phyloP scores from a whole-genome alignment of 176 grass and related monocot genomes.

The Ampelocalamus luodianensis region DNA sequence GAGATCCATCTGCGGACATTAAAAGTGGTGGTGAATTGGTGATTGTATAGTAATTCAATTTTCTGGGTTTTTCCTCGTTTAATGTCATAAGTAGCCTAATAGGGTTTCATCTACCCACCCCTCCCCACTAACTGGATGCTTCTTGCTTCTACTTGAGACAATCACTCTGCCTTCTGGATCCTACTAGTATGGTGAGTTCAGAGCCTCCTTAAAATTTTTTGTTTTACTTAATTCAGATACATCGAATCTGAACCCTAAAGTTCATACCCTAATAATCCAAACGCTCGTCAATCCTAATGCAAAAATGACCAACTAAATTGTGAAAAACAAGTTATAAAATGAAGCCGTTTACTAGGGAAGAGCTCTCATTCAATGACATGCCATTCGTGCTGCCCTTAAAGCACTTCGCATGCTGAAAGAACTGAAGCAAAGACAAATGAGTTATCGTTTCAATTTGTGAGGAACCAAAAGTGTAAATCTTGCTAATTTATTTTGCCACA shows the following conservation, averaged over 20 bases:
- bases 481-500: not conserved
- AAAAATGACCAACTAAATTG: constrained; percentile 15
- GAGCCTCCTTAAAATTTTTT: not conserved
- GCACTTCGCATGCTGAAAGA: not conserved
- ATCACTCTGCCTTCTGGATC: not conserved
- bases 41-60: not conserved
- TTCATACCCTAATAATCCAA: not conserved
- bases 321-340: not conserved
- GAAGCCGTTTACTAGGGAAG: not conserved
- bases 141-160: not conserved
- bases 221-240: not conserved
- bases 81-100: not conserved
- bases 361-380: not conserved
- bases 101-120: no score
- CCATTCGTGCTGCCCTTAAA: not conserved
- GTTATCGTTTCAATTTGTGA: not conserved
- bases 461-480: not conserved
- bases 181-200: not conserved
- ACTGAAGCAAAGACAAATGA: not conserved
- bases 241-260: not conserved
- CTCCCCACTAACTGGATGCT: constrained; percentile 4
- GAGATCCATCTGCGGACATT: not conserved
- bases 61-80: not conserved
- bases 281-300: not conserved
- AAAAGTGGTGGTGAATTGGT: not conserved